These are phyloP conservation scores for Trichoderma gamsii DNA, from an alignment of 495 filamentous ascomycete species.

Conservation along the genomic window DNA sequence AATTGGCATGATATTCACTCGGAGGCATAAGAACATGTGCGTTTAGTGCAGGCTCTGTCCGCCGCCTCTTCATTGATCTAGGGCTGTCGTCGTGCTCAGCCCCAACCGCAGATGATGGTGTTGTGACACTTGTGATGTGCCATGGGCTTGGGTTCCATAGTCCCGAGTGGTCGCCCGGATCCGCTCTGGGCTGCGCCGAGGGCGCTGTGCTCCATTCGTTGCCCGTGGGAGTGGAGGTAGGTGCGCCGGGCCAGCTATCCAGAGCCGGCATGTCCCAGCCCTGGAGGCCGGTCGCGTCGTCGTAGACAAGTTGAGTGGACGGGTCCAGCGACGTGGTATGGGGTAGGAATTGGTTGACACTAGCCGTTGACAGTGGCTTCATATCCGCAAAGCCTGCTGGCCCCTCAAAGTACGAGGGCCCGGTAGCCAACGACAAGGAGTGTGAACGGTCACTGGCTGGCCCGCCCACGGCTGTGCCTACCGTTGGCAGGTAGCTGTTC, in stretches of 20 bases:
- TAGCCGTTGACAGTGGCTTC: conserved; percentile 12
- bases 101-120: conserved; percentile 6
- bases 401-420: neutral
- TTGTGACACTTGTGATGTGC: neutral
- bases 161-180: neutral
- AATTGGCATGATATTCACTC: neutral
- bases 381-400: conserved; percentile 8
- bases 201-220: neutral
- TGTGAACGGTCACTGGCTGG: neutral
- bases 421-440: neutral
- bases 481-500: conserved; percentile 12
- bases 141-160: conserved; percentile 11
- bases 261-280: conserved; percentile 15
- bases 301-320: neutral
- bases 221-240: neutral
- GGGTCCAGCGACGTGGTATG: neutral
- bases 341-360: neutral
- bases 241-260: conserved; percentile 5
- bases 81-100: conserved; percentile 6
- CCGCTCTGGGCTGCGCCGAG: neutral
- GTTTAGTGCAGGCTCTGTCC: neutral
- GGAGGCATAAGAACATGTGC: neutral
- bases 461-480: neutral
- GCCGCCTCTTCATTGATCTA: conserved; percentile 8
- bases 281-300: neutral